A percentile compares a stretch with the other conserved stretches of the same genome.
Conservation (phyloP, 495 filamentous ascomycete species). For the Trichocladium uniseriatum region DNA sequence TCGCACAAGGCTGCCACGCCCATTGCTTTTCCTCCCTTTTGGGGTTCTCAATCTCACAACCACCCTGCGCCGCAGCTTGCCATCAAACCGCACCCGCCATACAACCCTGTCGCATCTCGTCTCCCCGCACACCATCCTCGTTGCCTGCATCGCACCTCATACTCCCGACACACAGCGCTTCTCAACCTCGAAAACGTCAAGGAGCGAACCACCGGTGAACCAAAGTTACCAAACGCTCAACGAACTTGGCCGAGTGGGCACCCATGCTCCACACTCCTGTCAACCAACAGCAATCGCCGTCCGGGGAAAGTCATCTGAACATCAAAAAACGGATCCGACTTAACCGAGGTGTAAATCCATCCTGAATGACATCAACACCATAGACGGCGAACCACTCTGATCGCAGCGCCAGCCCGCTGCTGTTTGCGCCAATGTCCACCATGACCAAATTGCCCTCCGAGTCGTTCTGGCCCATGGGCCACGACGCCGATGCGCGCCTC, state of each 20-base stretch:
- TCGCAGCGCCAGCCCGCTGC: neutral
- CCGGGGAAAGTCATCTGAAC: neutral
- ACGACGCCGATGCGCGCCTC: constrained; percentile 17
- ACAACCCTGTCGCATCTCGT: no score
- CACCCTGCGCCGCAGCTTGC: no score
- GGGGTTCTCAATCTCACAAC: neutral
- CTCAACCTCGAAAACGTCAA: no score
- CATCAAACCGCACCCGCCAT: no score
- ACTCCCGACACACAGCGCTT: no score
- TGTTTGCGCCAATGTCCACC: constrained; percentile 11
- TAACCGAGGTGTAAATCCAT: neutral
- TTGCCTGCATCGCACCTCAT: no score
- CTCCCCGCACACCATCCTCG: no score
- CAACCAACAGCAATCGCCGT: neutral
- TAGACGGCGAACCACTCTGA: constrained; percentile 4
- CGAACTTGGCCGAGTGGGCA: neutral
- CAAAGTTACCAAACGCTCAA: no score
- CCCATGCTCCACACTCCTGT: neutral
- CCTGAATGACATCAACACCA: constrained; percentile 13
- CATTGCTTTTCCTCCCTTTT: neutral
- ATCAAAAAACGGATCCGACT: neutral
- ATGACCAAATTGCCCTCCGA: constrained; percentile 28
- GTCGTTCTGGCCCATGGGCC: constrained; percentile 25
- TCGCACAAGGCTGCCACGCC: constrained; percentile 1
- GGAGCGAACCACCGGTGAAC: no score